These are phyloP conservation scores for Meira nashicola DNA, from an alignment of 1,284 basidiomycete genomes.

Conservation along the genomic window DNA sequence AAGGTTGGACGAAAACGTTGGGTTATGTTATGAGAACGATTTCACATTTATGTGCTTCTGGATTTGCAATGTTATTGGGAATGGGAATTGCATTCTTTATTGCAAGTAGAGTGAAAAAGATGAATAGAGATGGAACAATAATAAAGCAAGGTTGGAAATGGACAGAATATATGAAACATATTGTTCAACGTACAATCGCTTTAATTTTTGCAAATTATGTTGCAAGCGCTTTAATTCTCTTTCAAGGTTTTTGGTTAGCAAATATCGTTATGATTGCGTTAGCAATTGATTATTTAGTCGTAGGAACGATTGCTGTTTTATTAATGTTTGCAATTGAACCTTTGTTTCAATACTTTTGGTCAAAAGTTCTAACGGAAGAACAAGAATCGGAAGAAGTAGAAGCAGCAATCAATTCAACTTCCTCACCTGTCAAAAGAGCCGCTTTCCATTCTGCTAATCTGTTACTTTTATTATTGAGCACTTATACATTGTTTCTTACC, in stretches of 20 bases:
- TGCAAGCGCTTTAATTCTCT: conserved; percentile 11
- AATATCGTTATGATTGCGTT: conserved; percentile 34
- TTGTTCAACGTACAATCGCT: conserved; percentile 19
- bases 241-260: conserved; percentile 16
- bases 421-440: conserved; percentile 19
- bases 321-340: conserved; percentile 17
- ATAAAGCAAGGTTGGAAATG: conserved; percentile 20
- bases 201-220: conserved; percentile 28
- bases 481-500: background rate
- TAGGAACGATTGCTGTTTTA: conserved; percentile 22
- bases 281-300: conserved; percentile 30
- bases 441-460: no score
- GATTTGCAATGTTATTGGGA: conserved; percentile 35
- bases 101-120: background rate
- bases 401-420: conserved; percentile 15
- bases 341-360: conserved; percentile 9
- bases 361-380: background rate
- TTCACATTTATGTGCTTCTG: conserved; percentile 36
- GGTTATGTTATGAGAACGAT: conserved; percentile 22
- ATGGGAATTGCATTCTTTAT: conserved; percentile 37
- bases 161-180: conserved; percentile 17
- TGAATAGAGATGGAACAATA: conserved; percentile 5
- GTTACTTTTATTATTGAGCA: background rate
- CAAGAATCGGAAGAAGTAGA: background rate
- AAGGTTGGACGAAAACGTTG: conserved; percentile 18